These are phyloP conservation scores for Seminavis robusta DNA, from an alignment of 108 stramenopile genomes.

Conservation along the genomic window DNA sequence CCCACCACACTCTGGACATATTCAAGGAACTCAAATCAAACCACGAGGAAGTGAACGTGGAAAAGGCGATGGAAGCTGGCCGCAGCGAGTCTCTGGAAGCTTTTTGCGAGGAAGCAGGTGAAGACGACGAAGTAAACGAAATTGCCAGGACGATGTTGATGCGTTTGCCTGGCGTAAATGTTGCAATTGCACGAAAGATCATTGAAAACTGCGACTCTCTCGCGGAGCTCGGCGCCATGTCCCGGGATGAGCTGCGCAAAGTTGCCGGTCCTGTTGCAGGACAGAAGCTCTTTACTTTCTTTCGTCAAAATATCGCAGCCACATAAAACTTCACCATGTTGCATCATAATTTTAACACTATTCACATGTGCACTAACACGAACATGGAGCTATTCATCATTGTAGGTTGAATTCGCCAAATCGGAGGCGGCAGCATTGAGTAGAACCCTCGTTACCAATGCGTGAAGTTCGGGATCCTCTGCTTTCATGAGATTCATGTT, in stretches of 20 bases:
- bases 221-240: conserved; percentile 74
- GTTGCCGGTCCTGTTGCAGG: conserved; percentile 82
- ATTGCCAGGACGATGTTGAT: conserved; percentile 86
- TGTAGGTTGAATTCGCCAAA: conserved; percentile 58
- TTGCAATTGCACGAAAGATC: conserved; percentile 74
- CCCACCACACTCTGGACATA: conserved; percentile 90
- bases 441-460: conserved; percentile 65
- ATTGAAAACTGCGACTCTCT: conserved; percentile 83
- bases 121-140: conserved; percentile 77
- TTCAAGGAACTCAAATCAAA: conserved; percentile 83
- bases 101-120: conserved; percentile 55
- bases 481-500: conserved; percentile 44
- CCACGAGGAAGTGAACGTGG: conserved; percentile 86
- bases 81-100: conserved; percentile 73
- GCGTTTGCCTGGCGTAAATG: conserved; percentile 86
- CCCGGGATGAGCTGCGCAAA: conserved; percentile 65
- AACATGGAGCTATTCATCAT: conserved; percentile 19
- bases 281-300: conserved; percentile 87
- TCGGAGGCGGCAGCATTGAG: conserved; percentile 64
- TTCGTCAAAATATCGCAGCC: conserved; percentile 44
- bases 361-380: too few relatives aligned
- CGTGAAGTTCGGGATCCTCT: conserved; percentile 54
- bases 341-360: too few relatives aligned
- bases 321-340: too few relatives aligned
- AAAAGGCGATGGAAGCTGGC: conserved; percentile 77